These are phyloP conservation scores for Hymenoscyphus fructigenus DNA, from an alignment of 2,329 filamentous ascomycete species.

Conservation along the genomic window DNA sequence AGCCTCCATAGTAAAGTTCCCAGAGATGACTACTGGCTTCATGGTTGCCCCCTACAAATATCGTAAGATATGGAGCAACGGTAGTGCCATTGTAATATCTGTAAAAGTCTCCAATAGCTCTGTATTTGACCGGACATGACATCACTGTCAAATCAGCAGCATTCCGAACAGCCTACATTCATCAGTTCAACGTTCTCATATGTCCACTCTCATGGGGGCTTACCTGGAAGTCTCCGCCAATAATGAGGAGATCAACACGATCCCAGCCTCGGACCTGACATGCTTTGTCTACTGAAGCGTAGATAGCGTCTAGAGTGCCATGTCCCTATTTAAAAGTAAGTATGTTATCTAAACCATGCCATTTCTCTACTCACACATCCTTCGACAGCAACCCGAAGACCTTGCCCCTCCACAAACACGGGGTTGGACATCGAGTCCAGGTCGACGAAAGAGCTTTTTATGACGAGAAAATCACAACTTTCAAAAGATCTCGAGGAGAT, in stretches of 20 bases:
- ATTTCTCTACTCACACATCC: slow-evolving; percentile 66
- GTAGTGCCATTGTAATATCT: slow-evolving; percentile 83
- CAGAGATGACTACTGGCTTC: slow-evolving; percentile 88
- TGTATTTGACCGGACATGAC: slow-evolving; percentile 86
- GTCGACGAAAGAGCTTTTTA: neutral
- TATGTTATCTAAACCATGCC: slow-evolving; percentile 5
- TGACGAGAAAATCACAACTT: neutral
- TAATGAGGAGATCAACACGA: slow-evolving; percentile 84
- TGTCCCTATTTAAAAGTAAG: slow-evolving; percentile 63
- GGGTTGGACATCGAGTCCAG: slow-evolving; percentile 5
- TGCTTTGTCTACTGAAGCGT: slow-evolving; percentile 70
- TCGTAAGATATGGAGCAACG: slow-evolving; percentile 80
- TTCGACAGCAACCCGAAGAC: slow-evolving; percentile 77
- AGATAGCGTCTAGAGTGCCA: slow-evolving; percentile 88
- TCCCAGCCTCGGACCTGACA: slow-evolving; percentile 74
- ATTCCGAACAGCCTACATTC: slow-evolving; percentile 74
- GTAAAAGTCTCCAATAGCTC: slow-evolving; percentile 85
- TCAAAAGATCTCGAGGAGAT: neutral
- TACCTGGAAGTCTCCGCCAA: slow-evolving; percentile 94
- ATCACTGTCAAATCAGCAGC: slow-evolving; percentile 83
- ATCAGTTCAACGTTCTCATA: slow-evolving; percentile 13
- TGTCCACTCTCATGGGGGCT: neutral
- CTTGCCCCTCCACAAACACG: slow-evolving; percentile 36
- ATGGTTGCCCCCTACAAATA: slow-evolving; percentile 94
- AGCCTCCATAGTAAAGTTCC: slow-evolving; percentile 94